Conservation (phyloP, 2,329 filamentous ascomycete species). For the Diaporthe helianthi region DNA sequence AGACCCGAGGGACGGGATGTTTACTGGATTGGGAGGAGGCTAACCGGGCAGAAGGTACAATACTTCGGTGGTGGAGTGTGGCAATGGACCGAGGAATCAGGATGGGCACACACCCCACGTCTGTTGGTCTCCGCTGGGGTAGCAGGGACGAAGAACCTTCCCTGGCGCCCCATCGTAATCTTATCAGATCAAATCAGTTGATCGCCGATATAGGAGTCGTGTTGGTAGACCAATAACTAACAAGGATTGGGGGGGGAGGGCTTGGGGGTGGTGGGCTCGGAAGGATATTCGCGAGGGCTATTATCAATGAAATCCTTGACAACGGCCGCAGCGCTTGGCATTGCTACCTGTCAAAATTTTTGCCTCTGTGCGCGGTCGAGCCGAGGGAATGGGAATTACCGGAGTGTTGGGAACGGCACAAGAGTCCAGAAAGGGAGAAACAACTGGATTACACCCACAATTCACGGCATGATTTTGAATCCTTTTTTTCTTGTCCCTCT, state of each 20-base stretch:
- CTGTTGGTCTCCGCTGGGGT: conserved; percentile 7
- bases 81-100: conserved; percentile 8
- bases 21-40: conserved; percentile 23
- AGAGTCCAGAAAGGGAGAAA: neutral
- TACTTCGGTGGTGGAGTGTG: conserved; percentile 18
- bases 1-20: conserved; percentile 10
- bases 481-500: neutral
- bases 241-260: conserved; percentile 23
- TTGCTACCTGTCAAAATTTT: conserved; percentile 5
- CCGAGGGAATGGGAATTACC: conserved; percentile 9
- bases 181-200: conserved; percentile 28
- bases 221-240: conserved; percentile 21
- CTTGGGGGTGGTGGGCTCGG: conserved; percentile 11
- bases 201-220: conserved; percentile 23
- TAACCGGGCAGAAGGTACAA: neutral
- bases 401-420: neutral
- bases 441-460: conserved; percentile 17
- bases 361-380: neutral
- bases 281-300: conserved; percentile 9
- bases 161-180: conserved; percentile 19
- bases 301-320: conserved; percentile 27
- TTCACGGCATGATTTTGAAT: conserved; percentile 1
- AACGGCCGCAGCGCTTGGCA: conserved; percentile 23
- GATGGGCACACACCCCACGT: conserved; percentile 15
- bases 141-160: conserved; percentile 16